Percentiles rank a stretch among this genome's conserved stretches.
These are phyloP conservation scores for Agapanthus africanus DNA, from an alignment of 106 monocot species.

Conservation along the genomic window DNA sequence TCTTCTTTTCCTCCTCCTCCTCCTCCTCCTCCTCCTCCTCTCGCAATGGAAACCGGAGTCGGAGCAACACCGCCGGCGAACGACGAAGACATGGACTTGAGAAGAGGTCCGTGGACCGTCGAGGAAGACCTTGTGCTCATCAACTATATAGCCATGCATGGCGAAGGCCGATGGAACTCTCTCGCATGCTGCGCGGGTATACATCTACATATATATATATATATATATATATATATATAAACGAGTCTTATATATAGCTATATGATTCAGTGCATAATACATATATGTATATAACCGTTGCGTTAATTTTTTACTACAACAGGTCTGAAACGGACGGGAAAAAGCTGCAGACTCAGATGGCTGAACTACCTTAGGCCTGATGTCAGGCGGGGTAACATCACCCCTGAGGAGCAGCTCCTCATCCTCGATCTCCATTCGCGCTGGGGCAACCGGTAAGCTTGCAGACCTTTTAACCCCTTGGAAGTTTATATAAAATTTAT, in stretches of 20 bases:
- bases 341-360: constrained; percentile 92
- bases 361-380: constrained; percentile 82
- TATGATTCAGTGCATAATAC: neutral
- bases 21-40: neutral
- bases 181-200: constrained; percentile 64
- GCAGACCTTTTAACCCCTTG: too few species aligned
- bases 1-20: neutral
- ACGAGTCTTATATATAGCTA: too few species aligned
- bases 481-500: too few species aligned
- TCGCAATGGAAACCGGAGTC: neutral
- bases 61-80: neutral
- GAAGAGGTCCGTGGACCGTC: constrained; percentile 72
- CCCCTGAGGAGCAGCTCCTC: constrained; percentile 73
- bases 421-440: constrained; percentile 76
- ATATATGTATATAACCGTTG: neutral
- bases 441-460: constrained; percentile 60
- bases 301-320: neutral
- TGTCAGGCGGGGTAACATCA: constrained; percentile 71
- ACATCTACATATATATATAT: constrained; percentile 2
- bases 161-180: constrained; percentile 72
- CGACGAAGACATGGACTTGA: constrained; percentile 31
- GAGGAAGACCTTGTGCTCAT: constrained; percentile 61
- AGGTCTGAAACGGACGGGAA: constrained; percentile 61
- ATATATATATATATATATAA: too few species aligned
- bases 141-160: constrained; percentile 51